These are phyloP conservation scores for Hirsutella minnesotensis DNA, from an alignment of 2,329 filamentous ascomycete genomes.

Conservation along the genomic window DNA sequence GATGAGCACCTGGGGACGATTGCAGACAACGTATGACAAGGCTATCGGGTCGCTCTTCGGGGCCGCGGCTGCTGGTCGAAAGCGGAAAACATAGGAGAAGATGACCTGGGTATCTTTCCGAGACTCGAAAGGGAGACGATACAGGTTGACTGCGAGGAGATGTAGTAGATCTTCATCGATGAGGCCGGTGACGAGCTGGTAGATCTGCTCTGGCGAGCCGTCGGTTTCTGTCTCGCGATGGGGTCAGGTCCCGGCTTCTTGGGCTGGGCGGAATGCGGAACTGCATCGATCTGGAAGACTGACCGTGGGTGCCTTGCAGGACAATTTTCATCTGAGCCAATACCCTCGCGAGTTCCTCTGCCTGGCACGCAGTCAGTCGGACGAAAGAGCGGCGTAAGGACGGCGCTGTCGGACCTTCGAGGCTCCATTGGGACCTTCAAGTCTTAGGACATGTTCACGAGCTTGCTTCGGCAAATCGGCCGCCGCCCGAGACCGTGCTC, in stretches of 20 bases:
- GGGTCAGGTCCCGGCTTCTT: neutral
- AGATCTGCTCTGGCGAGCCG: constrained; percentile 75
- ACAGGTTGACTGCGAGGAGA: constrained; percentile 69
- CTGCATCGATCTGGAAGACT: constrained; percentile 6
- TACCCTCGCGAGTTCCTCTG: constrained; percentile 77
- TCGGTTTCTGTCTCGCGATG: constrained; percentile 54
- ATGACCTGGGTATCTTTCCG: constrained; percentile 93
- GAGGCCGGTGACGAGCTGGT: constrained; percentile 71
- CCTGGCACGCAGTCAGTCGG: constrained; percentile 33
- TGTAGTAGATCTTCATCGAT: constrained; percentile 85
- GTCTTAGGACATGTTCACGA: constrained; percentile 38
- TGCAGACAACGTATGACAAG: constrained; percentile 77
- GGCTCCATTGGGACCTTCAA: constrained; percentile 35
- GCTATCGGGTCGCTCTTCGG: constrained; percentile 68
- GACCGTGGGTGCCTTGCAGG: constrained; percentile 87
- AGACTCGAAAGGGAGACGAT: constrained; percentile 85
- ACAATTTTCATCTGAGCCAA: constrained; percentile 85
- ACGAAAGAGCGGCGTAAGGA: neutral
- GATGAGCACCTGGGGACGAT: constrained; percentile 75
- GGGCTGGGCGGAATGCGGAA: neutral
- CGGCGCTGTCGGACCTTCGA: constrained; percentile 28
- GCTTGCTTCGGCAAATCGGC: constrained; percentile 45
- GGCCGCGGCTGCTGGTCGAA: constrained; percentile 59
- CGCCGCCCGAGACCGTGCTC: constrained; percentile 37
- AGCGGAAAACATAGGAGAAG: constrained; percentile 89